phyloP scores from a whole-genome alignment of 164 flowering plant genomes.

The Protea cynaroides region DNA sequence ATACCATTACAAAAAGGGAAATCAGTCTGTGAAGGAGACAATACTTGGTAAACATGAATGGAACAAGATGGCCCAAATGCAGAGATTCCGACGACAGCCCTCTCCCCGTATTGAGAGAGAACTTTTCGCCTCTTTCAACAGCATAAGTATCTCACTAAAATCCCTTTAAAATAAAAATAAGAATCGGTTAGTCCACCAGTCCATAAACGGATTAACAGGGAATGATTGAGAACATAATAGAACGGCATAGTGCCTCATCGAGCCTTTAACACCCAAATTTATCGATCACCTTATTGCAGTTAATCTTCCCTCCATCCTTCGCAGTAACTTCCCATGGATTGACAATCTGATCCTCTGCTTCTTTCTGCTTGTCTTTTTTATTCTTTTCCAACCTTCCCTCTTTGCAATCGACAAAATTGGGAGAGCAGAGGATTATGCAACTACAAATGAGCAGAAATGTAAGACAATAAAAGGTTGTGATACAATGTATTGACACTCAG shows the following conservation, averaged over 20 bases:
- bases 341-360: conserved; percentile 63
- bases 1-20: too few species aligned
- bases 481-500: too few species aligned
- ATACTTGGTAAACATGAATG: conserved; percentile 97
- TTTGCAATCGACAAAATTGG: too few species aligned
- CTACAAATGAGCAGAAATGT: too few species aligned
- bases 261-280: conserved; percentile 84
- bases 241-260: conserved; percentile 45
- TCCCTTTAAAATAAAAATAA: conserved; percentile 31
- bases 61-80: conserved; percentile 90
- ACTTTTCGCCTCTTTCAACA: conserved; percentile 78
- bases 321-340: conserved; percentile 87
- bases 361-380: conserved; percentile 12
- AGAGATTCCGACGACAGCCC: conserved; percentile 91
- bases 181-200: background rate
- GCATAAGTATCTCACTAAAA: conserved; percentile 64
- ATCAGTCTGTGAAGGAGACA: too few species aligned
- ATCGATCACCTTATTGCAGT: conserved; percentile 90
- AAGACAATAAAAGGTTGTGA: too few species aligned
- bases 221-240: background rate
- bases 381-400: conserved; percentile 2
- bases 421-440: too few species aligned
- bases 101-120: conserved; percentile 82
- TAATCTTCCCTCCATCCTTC: conserved; percentile 75
- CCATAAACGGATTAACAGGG: background rate